phyloP scores from a whole-genome alignment of 331 rosid genomes.

The Erythrophleum ivorense region DNA sequence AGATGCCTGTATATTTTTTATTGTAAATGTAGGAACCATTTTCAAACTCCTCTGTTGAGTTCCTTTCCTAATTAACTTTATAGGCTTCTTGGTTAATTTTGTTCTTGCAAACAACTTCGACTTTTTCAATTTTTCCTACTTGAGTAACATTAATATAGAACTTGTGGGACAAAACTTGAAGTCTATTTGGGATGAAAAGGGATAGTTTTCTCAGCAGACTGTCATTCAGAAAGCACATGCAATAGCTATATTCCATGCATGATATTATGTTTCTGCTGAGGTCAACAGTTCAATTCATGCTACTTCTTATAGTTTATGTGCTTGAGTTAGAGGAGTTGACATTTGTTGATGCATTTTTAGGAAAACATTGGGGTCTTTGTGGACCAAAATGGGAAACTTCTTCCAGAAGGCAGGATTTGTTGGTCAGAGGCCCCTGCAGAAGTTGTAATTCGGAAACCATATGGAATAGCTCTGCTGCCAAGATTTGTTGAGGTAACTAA shows the following conservation, averaged over 20 bases:
- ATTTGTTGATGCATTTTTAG: constrained; percentile 51
- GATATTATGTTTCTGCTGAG: constrained; percentile 14
- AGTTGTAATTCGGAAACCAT: constrained; percentile 84
- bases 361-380: constrained; percentile 97
- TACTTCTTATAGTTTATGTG: neutral
- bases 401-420: constrained; percentile 90
- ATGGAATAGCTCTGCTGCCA: constrained; percentile 81
- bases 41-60: constrained; percentile 13
- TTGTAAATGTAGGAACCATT: constrained; percentile 1
- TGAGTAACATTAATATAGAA: constrained; percentile 16
- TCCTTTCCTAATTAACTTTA: constrained; percentile 2
- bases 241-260: constrained; percentile 9
- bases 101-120: neutral
- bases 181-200: neutral
- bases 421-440: constrained; percentile 95
- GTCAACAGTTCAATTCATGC: constrained; percentile 9
- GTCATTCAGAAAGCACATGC: constrained; percentile 9
- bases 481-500: constrained; percentile 88
- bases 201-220: constrained; percentile 5
- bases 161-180: neutral
- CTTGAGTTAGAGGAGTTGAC: constrained; percentile 32
- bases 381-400: constrained; percentile 97
- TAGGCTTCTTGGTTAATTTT: neutral
- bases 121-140: constrained; percentile 17
- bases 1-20: neutral